A percentile compares a stretch with the other conserved stretches of the same genome.
These are phyloP conservation scores for Podospora anserina DNA, from an alignment of 495 filamentous ascomycete species.

Conservation along the genomic window DNA sequence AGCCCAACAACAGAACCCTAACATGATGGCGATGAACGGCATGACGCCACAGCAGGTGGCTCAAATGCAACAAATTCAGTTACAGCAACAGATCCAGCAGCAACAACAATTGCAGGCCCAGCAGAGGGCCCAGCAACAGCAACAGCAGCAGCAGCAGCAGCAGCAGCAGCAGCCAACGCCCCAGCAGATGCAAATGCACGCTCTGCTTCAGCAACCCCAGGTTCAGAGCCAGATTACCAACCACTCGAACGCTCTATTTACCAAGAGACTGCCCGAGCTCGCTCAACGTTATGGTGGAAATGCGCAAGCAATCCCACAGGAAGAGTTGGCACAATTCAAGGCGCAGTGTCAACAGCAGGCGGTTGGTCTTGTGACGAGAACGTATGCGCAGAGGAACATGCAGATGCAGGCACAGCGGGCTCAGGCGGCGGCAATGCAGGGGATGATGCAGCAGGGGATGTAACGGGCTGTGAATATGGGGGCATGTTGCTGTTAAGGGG, in stretches of 20 bases:
- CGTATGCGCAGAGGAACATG: not conserved
- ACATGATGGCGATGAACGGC: not conserved
- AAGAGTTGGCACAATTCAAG: not conserved
- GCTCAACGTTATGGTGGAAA: not conserved
- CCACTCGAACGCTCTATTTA: not conserved
- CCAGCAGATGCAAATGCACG: conserved; percentile 33
- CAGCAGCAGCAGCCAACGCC: conserved; percentile 30
- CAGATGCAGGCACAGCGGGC: not conserved
- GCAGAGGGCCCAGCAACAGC: conserved; percentile 18
- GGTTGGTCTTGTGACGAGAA: not conserved
- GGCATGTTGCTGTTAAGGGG: not conserved
- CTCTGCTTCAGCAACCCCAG: not conserved
- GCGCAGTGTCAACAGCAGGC: not conserved
- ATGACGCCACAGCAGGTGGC: conserved; percentile 10
- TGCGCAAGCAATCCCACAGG: not conserved
- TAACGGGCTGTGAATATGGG: not conserved
- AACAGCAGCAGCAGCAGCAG: conserved; percentile 32
- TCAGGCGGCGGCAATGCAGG: not conserved
- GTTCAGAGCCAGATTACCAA: not conserved
- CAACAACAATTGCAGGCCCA: not conserved
- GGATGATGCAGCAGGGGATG: not conserved
- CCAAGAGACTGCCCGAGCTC: not conserved
- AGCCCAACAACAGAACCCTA: conserved; percentile 18
- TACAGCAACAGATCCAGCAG: not conserved
- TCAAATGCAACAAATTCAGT: conserved; percentile 23